A percentile compares a stretch with the other conserved stretches of the same genome.
Conservation (phyloP, 345 rosid species). For the Erucastrum elatum region DNA sequence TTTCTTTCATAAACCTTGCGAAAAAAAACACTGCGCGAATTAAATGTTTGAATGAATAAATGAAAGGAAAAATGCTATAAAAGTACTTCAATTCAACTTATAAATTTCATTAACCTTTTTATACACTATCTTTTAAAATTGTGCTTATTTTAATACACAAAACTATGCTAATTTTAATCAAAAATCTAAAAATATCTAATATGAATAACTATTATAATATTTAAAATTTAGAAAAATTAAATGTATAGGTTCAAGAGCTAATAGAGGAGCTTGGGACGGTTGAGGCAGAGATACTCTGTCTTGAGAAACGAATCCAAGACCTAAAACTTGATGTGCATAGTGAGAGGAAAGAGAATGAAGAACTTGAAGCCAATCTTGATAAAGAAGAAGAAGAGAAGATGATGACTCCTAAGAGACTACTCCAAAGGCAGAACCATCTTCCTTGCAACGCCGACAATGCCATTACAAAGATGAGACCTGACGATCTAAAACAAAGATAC, state of each 20-base stretch:
- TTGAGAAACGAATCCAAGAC: constrained; percentile 69
- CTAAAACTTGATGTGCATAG: constrained; percentile 62
- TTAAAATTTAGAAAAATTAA: too few relatives aligned
- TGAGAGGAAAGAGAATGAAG: constrained; percentile 44
- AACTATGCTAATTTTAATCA: too few relatives aligned
- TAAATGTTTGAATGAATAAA: not conserved
- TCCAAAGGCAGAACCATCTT: constrained; percentile 41
- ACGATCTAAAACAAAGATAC: constrained; percentile 42
- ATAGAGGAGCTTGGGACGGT: constrained; percentile 68
- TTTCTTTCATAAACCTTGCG: not conserved
- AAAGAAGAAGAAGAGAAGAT: constrained; percentile 48
- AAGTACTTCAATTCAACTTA: too few relatives aligned
- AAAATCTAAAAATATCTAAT: too few relatives aligned
- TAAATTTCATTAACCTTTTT: too few relatives aligned
- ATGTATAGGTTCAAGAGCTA: constrained; percentile 63
- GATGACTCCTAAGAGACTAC: constrained; percentile 37
- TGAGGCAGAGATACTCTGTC: constrained; percentile 77
- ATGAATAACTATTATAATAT: too few relatives aligned
- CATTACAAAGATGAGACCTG: constrained; percentile 24
- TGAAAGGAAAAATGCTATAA: too few relatives aligned
- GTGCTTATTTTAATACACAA: too few relatives aligned
- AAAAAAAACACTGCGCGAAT: not conserved
- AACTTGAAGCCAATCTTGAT: constrained; percentile 23
- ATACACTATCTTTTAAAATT: too few relatives aligned
- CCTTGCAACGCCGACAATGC: constrained; percentile 36